phyloP scores from a whole-genome alignment of 495 filamentous ascomycete genomes.

The Aspergillus baeticus region DNA sequence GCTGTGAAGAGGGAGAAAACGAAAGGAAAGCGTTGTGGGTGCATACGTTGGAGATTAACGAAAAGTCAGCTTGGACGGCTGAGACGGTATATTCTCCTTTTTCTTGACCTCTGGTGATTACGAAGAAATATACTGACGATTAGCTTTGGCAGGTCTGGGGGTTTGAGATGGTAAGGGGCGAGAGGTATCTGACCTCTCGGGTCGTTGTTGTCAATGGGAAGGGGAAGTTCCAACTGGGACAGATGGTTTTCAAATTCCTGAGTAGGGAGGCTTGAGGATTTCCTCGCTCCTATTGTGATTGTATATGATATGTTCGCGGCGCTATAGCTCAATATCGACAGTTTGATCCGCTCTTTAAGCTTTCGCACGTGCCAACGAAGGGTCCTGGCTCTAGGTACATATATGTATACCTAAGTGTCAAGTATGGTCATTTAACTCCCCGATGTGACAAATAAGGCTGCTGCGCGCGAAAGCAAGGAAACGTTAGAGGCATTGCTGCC shows the following conservation, averaged over 20 bases:
- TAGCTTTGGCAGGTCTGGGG: not conserved
- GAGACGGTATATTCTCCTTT: not conserved
- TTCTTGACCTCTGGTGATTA: not conserved
- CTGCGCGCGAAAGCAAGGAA: too few species aligned
- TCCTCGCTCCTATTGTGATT: too few species aligned
- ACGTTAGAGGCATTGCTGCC: too few species aligned
- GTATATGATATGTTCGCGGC: too few species aligned
- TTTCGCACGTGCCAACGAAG: too few species aligned
- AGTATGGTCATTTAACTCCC: too few species aligned
- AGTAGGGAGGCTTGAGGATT: not conserved
- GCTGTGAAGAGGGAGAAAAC: not conserved
- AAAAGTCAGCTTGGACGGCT: not conserved
- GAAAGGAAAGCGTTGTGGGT: not conserved
- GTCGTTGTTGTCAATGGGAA: conserved; percentile 1
- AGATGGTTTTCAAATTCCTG: not conserved
- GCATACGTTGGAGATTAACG: not conserved
- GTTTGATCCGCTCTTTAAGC: too few species aligned
- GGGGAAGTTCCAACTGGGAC: not conserved
- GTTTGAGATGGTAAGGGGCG: conserved; percentile 2
- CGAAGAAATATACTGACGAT: not conserved
- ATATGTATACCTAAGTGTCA: too few species aligned
- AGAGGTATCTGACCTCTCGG: not conserved
- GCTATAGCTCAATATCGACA: too few species aligned
- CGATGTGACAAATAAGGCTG: too few species aligned
- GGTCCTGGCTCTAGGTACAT: too few species aligned